Percentiles rank a stretch among this genome's conserved stretches.
phyloP scores from a whole-genome alignment of 2,329 filamentous ascomycete genomes.

The Polytolypa hystricis region DNA sequence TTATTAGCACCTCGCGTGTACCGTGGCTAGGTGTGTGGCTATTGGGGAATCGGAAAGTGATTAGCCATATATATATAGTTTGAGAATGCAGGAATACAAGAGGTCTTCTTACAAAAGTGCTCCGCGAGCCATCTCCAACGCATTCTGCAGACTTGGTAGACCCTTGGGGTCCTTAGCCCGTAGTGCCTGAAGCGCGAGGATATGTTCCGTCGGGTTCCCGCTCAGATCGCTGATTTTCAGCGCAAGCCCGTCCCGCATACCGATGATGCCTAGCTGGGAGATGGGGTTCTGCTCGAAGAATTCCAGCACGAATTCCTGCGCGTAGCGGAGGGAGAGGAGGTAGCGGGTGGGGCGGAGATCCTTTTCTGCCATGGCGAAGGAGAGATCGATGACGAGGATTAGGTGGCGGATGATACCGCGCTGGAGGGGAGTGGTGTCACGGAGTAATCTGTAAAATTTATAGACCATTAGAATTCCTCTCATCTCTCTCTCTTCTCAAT shows the following conservation, averaged over 20 bases:
- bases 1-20: slow-evolving; percentile 80
- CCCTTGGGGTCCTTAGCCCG: slow-evolving; percentile 59
- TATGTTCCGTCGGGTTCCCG: slow-evolving; percentile 81
- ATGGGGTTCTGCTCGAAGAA: slow-evolving; percentile 99
- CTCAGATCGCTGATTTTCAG: slow-evolving; percentile 78
- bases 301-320: slow-evolving; percentile 78
- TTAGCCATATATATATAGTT: slow-evolving; percentile 1
- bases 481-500: background rate
- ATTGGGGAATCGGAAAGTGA: slow-evolving; percentile 3
- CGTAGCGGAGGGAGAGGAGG: slow-evolving; percentile 69
- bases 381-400: slow-evolving; percentile 82
- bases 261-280: slow-evolving; percentile 83
- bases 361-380: slow-evolving; percentile 87
- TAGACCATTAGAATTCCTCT: background rate
- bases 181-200: slow-evolving; percentile 60
- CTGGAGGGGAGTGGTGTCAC: slow-evolving; percentile 91
- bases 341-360: slow-evolving; percentile 84
- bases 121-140: slow-evolving; percentile 86
- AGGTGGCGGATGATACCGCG: slow-evolving; percentile 96
- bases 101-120: slow-evolving; percentile 58
- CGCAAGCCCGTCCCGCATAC: slow-evolving; percentile 86
- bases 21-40: slow-evolving; percentile 87
- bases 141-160: slow-evolving; percentile 79
- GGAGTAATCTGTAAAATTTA: slow-evolving; percentile 55
- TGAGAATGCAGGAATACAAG: slow-evolving; percentile 4